A percentile compares a stretch with the other conserved stretches of the same genome.
phyloP scores from a whole-genome alignment of 106 monocot genomes.

The Dendrobium catenatum region DNA sequence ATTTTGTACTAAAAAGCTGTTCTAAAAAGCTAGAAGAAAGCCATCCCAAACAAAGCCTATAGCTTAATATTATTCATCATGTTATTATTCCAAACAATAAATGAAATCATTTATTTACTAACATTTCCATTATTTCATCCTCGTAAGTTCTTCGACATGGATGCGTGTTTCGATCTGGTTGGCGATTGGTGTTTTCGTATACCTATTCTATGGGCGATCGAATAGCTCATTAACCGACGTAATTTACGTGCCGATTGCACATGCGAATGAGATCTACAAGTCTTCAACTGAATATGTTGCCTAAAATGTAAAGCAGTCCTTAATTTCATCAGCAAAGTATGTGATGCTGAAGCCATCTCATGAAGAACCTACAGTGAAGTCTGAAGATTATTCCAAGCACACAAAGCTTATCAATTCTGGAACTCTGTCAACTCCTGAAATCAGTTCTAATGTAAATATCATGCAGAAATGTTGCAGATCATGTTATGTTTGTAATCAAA shows the following conservation, averaged over 20 bases:
- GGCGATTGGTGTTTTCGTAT: slow-evolving; percentile 66
- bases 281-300: slow-evolving; percentile 23
- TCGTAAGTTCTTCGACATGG: slow-evolving; percentile 59
- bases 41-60: no score
- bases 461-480: no score
- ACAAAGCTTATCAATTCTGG: not conserved
- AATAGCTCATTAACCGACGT: slow-evolving; percentile 67
- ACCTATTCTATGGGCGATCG: slow-evolving; percentile 70
- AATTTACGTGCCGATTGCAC: slow-evolving; percentile 58
- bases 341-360: not conserved
- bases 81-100: no score
- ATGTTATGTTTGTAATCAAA: no score
- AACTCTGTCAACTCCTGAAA: no score
- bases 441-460: no score
- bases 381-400: not conserved
- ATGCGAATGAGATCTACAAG: slow-evolving; percentile 60
- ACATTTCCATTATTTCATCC: not conserved
- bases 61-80: no score
- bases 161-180: slow-evolving; percentile 72
- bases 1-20: no score
- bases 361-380: no score
- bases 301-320: not conserved
- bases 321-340: not conserved
- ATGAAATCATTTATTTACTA: no score
- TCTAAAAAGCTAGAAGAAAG: no score